Base-by-base conservation (phyloP, 768 basidiomycete species). In the Trametes gibbosa region DNA sequence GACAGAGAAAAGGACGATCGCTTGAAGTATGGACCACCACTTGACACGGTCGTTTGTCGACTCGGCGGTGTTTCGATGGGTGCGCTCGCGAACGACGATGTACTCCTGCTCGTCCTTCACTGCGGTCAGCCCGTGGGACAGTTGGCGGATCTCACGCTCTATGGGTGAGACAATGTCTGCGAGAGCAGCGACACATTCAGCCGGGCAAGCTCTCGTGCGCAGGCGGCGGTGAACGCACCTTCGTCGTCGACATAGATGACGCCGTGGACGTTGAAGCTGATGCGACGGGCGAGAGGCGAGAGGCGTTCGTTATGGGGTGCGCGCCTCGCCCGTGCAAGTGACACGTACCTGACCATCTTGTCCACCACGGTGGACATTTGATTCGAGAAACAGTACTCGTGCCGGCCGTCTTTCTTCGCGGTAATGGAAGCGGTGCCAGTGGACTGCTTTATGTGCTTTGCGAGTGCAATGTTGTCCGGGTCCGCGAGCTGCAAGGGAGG, bases 21-120 rank as follows among this genome's bases (percentile, higher is more conserved):
- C 81, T 73, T 99, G 97, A 7, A 94, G 71, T 61, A 99, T 87
- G 2, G 94, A 95, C 97, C 97, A 99, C 94, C 94, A 98, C 76
- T 98, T 98, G 53, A 99, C 96, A 39, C 97, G 86, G 39, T 89
- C 83, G 71, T 98, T 98, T 19, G 92, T 92, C 1, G 84, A 96
- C 79, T 91, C 92, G 9, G 92, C 89, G 50, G 97, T 99, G 72
- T 98, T 92, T 54, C 97, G 81, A 73, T 99, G 97, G 41, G 87
- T 87, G 59, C 83, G 82, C 74, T 99, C 97, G 50, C 97, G 84
- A 27, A 98, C 87, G 32, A 96, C 90, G 63, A 99, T 95, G 74
- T 99, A 99, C 74, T 98, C 97, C 72, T 98, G 96, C 72, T 99
- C 97, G 69, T 99, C 97, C 76, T 98, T 98, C 64, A 99, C 95